Evolutionary conservation across 345 rosid genomes (phyloP).

Genomic region (Erodium maritimum): DNA sequence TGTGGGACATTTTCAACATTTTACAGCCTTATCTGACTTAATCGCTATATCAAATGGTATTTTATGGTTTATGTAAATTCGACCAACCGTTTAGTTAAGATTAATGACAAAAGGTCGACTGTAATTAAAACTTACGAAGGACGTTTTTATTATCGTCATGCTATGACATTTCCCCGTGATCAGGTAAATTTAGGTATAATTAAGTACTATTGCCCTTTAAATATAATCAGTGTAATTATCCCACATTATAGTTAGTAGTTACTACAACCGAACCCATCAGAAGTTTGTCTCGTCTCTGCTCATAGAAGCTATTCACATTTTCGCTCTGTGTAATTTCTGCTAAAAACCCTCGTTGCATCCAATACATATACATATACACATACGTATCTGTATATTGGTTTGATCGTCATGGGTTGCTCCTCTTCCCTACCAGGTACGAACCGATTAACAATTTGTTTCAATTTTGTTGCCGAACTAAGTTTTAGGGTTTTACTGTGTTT

Average conservation of each 20-base stretch:
- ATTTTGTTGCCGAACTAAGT: background rate
- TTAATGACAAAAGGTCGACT: no score
- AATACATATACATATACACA: background rate
- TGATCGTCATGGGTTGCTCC: conserved; percentile 66
- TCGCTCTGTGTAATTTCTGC: background rate
- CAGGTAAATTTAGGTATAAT: no score
- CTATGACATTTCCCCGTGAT: no score
- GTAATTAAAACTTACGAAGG: no score
- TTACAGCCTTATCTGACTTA: no score
- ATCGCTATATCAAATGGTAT: no score
- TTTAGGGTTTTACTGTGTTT: background rate
- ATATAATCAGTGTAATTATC: background rate
- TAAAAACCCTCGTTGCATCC: background rate
- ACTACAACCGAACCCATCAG: background rate
- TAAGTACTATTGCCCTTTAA: no score
- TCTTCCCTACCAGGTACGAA: conserved; percentile 72
- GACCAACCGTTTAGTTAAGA: no score
- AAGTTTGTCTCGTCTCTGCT: background rate
- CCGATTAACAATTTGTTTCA: background rate
- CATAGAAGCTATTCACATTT: background rate
- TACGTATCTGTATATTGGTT: no score
- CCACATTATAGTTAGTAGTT: background rate
- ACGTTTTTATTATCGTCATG: no score
- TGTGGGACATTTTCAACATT: no score
- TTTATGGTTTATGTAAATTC: no score